phyloP scores from a whole-genome alignment of 176 grass and related monocot genomes.

The Themeda triandra region DNA sequence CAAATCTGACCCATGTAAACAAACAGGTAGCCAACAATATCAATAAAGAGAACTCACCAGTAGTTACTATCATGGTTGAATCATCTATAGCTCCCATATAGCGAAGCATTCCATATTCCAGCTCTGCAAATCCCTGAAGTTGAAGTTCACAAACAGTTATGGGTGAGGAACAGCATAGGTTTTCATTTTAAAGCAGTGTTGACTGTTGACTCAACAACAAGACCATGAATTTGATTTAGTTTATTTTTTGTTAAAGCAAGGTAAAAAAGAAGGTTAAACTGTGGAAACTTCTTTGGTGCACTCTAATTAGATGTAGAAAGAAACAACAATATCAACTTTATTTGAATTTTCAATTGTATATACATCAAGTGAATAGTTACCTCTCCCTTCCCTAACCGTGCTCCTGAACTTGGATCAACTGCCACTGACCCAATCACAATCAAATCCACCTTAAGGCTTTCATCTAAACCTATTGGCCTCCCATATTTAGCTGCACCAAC shows the following conservation, averaged over 20 bases:
- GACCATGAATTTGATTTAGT: background rate
- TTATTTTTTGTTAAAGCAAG: background rate
- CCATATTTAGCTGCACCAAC: conserved; percentile 90
- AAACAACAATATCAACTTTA: background rate
- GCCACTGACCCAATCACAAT: conserved; percentile 89
- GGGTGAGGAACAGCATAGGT: background rate
- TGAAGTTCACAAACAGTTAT: background rate
- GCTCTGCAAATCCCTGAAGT: conserved; percentile 82
- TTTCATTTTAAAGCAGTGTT: background rate
- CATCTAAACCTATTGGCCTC: conserved; percentile 72
- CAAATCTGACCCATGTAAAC: background rate
- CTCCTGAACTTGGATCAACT: conserved; percentile 87
- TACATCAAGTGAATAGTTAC: conserved; percentile 34
- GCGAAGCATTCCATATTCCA: conserved; percentile 94
- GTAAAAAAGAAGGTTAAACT: background rate
- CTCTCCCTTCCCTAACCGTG: conserved; percentile 70
- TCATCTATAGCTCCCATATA: conserved; percentile 95
- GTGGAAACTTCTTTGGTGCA: background rate
- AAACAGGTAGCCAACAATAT: background rate
- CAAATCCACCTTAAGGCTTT: conserved; percentile 77
- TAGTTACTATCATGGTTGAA: conserved; percentile 83
- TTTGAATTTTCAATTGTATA: background rate
- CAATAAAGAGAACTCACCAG: conserved; percentile 49
- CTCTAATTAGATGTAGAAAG: background rate
- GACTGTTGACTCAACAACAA: background rate